Base-by-base conservation (phyloP, 192 early-diverging fungal species). In the Coemansia sp. region DNA sequence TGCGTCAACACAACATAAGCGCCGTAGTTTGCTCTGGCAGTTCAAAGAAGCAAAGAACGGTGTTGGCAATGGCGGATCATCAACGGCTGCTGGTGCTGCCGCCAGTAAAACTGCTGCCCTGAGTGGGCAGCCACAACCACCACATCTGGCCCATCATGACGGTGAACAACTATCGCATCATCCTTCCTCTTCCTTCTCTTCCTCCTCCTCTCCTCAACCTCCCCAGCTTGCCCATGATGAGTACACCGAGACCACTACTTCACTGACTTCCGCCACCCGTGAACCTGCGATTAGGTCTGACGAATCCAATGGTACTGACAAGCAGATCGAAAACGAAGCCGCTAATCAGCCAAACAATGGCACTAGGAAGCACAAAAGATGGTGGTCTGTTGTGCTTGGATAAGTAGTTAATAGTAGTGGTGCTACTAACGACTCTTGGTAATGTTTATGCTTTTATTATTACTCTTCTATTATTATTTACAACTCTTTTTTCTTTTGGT, bases 351-450 rank as follows among this genome's bases (percentile, higher is more conserved):
- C 21, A n/a, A 49, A 16, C 13, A 11, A 21, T 58, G 55, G 37
- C 19, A 16, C 39, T 22, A 67, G 64, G 39, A 62, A 63, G 11
- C 40, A 72, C 3, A 71, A 65, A 40, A 80, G 71, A 46, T 80
- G 78, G 78, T 80, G 78, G 78, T 72, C 73, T 13, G 54, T 67
- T 10, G 66, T 80, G 39, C 66, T 80, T 21, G 72, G 72, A 9
- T 80, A 65, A 62, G 55, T 9, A 5, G 21, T 19, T 8, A 8
- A 11, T 32, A 59, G 32, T 32, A 4, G 32, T 4, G 2, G 2
- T 32, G 32, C 32, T 32, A 32, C 32, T 4, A 11, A 59, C 6
- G 13, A 59, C 10, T 6, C 6, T 43, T 10, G 16, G 37, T 10
- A 19, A 39, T 22, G 40, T 19, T 61, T n/a, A 21, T 59, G 43